Percentiles rank a stretch among this genome's conserved stretches.
Conservation (phyloP, 768 basidiomycete genomes). For the Trichaptum fuscoviolaceum region DNA sequence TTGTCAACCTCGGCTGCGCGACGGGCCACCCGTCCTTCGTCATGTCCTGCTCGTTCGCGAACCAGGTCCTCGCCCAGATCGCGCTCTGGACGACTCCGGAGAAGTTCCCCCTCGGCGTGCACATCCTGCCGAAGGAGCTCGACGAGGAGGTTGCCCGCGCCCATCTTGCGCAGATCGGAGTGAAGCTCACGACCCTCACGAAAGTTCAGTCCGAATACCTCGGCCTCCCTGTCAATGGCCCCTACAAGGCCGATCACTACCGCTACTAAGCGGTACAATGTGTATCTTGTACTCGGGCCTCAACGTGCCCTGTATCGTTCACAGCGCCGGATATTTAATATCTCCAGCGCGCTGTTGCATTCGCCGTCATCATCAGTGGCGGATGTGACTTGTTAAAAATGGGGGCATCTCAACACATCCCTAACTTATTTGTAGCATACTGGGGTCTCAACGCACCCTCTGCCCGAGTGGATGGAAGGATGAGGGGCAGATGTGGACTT, state of each 20-base stretch:
- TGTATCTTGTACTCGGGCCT: slow-evolving; percentile 7
- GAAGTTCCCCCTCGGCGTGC: slow-evolving; percentile 94
- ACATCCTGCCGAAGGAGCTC: slow-evolving; percentile 97
- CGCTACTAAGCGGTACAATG: slow-evolving; percentile 42
- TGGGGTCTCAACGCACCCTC: slow-evolving; percentile 5
- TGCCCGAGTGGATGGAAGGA: neutral
- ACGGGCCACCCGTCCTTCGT: slow-evolving; percentile 99
- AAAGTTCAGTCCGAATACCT: slow-evolving; percentile 82
- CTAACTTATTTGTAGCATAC: neutral
- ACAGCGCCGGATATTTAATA: neutral
- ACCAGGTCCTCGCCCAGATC: slow-evolving; percentile 98
- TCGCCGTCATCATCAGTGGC: neutral
- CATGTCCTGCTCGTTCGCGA: slow-evolving; percentile 99
- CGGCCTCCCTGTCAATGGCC: slow-evolving; percentile 80
- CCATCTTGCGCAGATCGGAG: slow-evolving; percentile 85
- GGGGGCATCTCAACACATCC: neutral
- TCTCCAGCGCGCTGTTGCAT: neutral
- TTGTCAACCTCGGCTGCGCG: slow-evolving; percentile 98
- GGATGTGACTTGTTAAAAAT: slow-evolving; percentile 1
- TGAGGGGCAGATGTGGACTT: neutral
- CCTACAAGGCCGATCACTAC: slow-evolving; percentile 72
- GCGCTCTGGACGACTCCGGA: slow-evolving; percentile 92
- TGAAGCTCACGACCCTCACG: slow-evolving; percentile 82
- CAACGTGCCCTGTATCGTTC: slow-evolving; percentile 11
- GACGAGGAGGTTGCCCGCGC: slow-evolving; percentile 99